Conservation (phyloP, 176 grass and related monocot species). For the Rhynchospora tenuis region DNA sequence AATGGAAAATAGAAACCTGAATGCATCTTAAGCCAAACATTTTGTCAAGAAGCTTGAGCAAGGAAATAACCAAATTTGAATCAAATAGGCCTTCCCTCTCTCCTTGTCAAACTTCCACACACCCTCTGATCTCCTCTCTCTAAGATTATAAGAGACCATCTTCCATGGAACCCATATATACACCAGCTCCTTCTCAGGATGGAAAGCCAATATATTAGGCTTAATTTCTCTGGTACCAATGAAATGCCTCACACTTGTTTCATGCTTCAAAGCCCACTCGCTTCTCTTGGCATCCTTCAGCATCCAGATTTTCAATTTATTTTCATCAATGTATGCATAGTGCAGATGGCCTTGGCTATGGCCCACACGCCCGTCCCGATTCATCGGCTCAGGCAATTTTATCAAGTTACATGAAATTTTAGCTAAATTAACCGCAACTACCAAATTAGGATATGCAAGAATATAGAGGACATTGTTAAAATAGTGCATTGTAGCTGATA, state of each 20-base stretch:
- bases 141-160: conserved; percentile 52
- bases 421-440: conserved; percentile 48
- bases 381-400: conserved; percentile 51
- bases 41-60: conserved; percentile 59
- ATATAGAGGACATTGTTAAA: conserved; percentile 49
- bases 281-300: background rate
- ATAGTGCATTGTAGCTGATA: conserved; percentile 82
- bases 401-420: conserved; percentile 44
- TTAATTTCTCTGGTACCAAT: background rate
- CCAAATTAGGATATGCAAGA: conserved; percentile 60
- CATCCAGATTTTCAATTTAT: conserved; percentile 66
- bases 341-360: conserved; percentile 45
- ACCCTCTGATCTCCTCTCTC: conserved; percentile 34
- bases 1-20: background rate
- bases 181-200: conserved; percentile 69
- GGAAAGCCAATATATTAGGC: conserved; percentile 54
- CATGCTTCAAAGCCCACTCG: conserved; percentile 50
- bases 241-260: conserved; percentile 40
- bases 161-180: conserved; percentile 67
- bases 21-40: conserved; percentile 36
- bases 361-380: conserved; percentile 45
- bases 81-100: conserved; percentile 48
- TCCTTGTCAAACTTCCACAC: conserved; percentile 43
- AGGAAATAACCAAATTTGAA: conserved; percentile 81
- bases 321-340: conserved; percentile 44